Base-by-base conservation (phyloP, 192 early-diverging fungal genomes). In the Backusella macrospora region DNA sequence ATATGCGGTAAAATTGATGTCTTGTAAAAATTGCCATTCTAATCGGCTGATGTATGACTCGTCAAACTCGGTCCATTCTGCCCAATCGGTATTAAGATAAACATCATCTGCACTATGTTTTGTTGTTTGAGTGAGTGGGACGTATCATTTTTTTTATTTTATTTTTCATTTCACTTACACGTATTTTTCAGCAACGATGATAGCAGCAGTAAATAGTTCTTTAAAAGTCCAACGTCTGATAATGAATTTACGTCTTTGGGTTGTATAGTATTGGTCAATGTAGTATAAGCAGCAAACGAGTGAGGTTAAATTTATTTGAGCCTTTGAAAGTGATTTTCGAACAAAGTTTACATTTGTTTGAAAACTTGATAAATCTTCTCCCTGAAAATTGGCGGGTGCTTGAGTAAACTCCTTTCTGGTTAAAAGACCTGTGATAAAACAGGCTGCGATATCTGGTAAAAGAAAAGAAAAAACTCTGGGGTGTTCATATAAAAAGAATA, bases 171-270 rank as follows among this genome's bases (percentile, higher is more conserved):
- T 34, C 0, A 62, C 73, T 69, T 81, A 82, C 52, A 84, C 73
- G n/a, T 83, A 86, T 74, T 86, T 86, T 62, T 86, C 85, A 4
- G 85, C 85, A 37, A 76, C 78, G 18, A 86, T 77, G 39, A 86
- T 82, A 6, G 81, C 68, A 5, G 82, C 81, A 13, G 84, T 76
- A 34, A 86, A 84, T 0, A 86, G 73, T 16, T 84, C 77, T n/a
- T 80, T 75, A 15, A 78, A 74, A 1, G 70, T 74, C 85, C 85
- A 86, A 29, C 68, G 68, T 5, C 67, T 62, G 5, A 65, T 83
- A 16, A 72, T 49, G 26, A 59, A 59, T 8, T 0, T 7, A 52
- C 59, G 12, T 74, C 70, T 45, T 47, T 65, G 21, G 68, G 63
- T 12, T 78, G 69, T 23, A 23, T 82, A 81, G 71, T 82, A 84